Percentiles rank a stretch among this genome's conserved stretches.
These are phyloP conservation scores for Nigrospora sphaerica DNA, from an alignment of 2,329 filamentous ascomycete genomes.

Conservation along the genomic window DNA sequence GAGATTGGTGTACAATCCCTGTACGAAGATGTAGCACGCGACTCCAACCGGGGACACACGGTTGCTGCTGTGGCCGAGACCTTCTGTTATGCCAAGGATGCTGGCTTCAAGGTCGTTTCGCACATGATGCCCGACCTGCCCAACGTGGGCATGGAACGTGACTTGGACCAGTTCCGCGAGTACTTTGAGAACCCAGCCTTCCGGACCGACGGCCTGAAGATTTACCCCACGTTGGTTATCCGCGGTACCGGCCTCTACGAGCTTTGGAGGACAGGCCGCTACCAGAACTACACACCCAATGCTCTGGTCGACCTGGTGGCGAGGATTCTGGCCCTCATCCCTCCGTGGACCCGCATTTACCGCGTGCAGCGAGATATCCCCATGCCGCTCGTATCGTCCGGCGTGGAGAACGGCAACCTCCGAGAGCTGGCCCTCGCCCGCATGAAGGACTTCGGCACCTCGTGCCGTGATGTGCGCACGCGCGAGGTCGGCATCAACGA, in stretches of 20 bases:
- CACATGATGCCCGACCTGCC: constrained; percentile 99
- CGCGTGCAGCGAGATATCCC: constrained; percentile 97
- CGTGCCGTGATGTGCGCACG: constrained; percentile 91
- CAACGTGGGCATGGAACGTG: constrained; percentile 97
- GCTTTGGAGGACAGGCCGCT: constrained; percentile 91
- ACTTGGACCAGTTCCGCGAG: constrained; percentile 92
- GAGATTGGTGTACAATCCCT: constrained; percentile 95
- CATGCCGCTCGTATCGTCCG: constrained; percentile 99
- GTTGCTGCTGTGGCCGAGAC: constrained; percentile 94
- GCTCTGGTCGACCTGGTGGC: constrained; percentile 92
- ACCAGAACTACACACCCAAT: constrained; percentile 98
- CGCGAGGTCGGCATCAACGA: constrained; percentile 98
- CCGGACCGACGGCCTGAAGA: constrained; percentile 93
- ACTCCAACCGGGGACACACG: constrained; percentile 95
- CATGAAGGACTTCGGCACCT: constrained; percentile 98
- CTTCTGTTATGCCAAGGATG: constrained; percentile 94
- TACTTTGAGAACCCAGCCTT: constrained; percentile 98
- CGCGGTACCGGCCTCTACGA: constrained; percentile 95
- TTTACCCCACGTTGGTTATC: constrained; percentile 96
- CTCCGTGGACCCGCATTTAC: constrained; percentile 97
- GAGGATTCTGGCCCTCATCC: constrained; percentile 88
- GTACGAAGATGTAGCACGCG: constrained; percentile 96
- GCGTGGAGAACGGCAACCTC: constrained; percentile 95
- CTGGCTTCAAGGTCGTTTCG: constrained; percentile 96
- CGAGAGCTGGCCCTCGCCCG: constrained; percentile 88